phyloP scores from a whole-genome alignment of 1,284 basidiomycete genomes.

The Peniophora sp. region DNA sequence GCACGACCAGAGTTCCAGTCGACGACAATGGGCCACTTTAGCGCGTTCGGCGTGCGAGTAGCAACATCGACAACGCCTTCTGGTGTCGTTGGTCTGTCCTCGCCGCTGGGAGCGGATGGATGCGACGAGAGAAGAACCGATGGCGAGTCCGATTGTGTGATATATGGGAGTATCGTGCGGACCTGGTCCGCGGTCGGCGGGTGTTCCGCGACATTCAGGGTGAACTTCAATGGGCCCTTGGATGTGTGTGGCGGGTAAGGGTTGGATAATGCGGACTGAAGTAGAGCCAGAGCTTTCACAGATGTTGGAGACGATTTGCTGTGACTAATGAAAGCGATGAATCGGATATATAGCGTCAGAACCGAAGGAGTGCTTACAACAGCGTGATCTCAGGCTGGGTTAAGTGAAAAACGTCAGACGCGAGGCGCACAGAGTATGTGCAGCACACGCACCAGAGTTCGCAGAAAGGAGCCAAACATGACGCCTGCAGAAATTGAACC shows the following conservation, averaged over 20 bases:
- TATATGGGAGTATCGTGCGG: constrained; percentile 54
- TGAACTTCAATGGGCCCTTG: constrained; percentile 52
- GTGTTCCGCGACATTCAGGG: constrained; percentile 63
- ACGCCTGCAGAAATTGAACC: too few species aligned
- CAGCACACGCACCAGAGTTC: background rate
- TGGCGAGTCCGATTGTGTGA: constrained; percentile 23
- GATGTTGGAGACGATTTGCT: constrained; percentile 57
- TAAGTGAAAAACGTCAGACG: background rate
- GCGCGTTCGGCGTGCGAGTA: constrained; percentile 40
- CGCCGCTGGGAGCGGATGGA: constrained; percentile 34
- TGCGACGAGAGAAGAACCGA: constrained; percentile 47
- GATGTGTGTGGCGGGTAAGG: constrained; percentile 49
- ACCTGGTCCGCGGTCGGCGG: constrained; percentile 64
- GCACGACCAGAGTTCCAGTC: constrained; percentile 68
- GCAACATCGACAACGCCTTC: constrained; percentile 44
- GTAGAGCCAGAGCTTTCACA: constrained; percentile 45
- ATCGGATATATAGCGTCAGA: background rate
- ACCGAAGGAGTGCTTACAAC: background rate
- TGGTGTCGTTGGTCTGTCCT: constrained; percentile 31
- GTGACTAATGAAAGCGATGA: constrained; percentile 36
- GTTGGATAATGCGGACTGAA: constrained; percentile 46
- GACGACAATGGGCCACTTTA: constrained; percentile 75
- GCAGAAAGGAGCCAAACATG: background rate
- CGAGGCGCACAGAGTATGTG: background rate
- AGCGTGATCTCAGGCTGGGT: background rate